Evolutionary conservation across 2,329 filamentous ascomycete genomes (phyloP).

Genomic region (Coniochaeta pulveracea): DNA sequence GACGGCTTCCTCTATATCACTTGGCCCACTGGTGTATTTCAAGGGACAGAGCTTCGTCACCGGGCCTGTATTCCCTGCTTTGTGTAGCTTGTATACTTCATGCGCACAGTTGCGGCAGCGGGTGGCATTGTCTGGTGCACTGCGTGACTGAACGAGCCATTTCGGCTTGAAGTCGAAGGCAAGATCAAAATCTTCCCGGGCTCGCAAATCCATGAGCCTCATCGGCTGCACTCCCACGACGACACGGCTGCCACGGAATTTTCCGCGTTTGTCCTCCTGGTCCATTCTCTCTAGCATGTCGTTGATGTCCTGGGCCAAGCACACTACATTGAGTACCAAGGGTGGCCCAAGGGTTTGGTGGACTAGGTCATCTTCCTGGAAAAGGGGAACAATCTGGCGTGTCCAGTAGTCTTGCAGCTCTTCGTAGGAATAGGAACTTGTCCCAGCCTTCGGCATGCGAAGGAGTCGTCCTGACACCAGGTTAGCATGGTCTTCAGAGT

Average conservation of each 20-base stretch:
- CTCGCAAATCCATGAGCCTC: too few species aligned
- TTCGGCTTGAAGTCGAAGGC: conserved; percentile 87
- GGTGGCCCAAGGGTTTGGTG: conserved; percentile 43
- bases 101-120: conserved; percentile 67
- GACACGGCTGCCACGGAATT: conserved; percentile 35
- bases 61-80: conserved; percentile 14
- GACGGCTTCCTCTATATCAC: too few species aligned
- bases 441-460: conserved; percentile 46
- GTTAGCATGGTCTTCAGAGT: neutral
- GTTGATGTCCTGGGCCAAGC: too few species aligned
- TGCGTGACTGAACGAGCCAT: conserved; percentile 68
- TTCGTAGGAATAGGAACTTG: conserved; percentile 31
- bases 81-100: conserved; percentile 22
- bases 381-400: conserved; percentile 40
- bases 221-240: too few species aligned
- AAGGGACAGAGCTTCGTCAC: neutral
- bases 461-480: conserved; percentile 38
- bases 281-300: conserved; percentile 39
- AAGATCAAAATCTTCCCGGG: too few species aligned
- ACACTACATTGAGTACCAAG: too few species aligned
- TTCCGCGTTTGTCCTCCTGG: conserved; percentile 24
- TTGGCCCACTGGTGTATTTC: conserved; percentile 8
- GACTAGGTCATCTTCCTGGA: conserved; percentile 39
- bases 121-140: conserved; percentile 48
- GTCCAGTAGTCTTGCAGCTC: conserved; percentile 36